A percentile compares a stretch with the other conserved stretches of the same genome.
Evolutionary conservation across 352 stramenopile genomes (phyloP).

Genomic region (Pythium pyrilobum): DNA sequence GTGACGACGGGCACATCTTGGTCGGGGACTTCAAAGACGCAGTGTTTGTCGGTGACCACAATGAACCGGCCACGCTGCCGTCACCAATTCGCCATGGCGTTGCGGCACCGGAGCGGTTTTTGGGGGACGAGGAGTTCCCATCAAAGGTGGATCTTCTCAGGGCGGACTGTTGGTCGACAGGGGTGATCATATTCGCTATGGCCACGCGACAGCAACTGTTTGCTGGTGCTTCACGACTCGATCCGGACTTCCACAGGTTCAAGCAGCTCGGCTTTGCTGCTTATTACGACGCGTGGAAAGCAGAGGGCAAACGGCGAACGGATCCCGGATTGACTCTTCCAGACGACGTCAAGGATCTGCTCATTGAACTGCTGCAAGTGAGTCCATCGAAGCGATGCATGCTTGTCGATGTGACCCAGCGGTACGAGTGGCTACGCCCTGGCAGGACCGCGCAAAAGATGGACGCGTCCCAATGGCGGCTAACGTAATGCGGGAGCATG

Average conservation of each 20-base stretch:
- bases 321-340: background rate
- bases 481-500: background rate
- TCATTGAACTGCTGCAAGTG: conserved; percentile 7
- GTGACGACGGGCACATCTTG: conserved; percentile 9
- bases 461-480: conserved; percentile 6
- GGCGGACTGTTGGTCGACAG: conserved; percentile 23
- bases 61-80: background rate
- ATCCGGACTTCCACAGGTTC: conserved; percentile 5
- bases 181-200: conserved; percentile 20
- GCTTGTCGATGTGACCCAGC: background rate
- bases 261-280: conserved; percentile 1
- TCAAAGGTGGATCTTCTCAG: conserved; percentile 11
- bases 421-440: conserved; percentile 5
- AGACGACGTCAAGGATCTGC: conserved; percentile 4
- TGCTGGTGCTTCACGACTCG: background rate
- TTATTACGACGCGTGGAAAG: conserved; percentile 7
- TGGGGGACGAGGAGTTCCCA: background rate
- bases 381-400: conserved; percentile 2
- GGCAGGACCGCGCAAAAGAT: background rate
- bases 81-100: background rate
- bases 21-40: conserved; percentile 21
- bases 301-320: background rate
- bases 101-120: conserved; percentile 14
- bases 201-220: conserved; percentile 7
- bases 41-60: background rate